Evolutionary conservation across 1,139 yeast species (phyloP).

Genomic region (Nakaseomyces uthaithaninus): DNA sequence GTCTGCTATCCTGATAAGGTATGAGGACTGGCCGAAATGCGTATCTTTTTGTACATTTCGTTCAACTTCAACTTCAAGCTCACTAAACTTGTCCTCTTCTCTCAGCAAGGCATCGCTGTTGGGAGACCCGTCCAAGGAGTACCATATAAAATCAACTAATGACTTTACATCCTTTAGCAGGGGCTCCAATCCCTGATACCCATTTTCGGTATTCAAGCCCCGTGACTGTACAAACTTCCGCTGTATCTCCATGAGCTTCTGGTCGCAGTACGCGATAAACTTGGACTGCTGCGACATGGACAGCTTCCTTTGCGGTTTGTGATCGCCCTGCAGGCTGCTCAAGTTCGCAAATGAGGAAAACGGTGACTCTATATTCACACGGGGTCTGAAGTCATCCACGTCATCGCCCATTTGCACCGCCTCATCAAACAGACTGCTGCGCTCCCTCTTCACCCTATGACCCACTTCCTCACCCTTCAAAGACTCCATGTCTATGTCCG

Average conservation of each 20-base stretch:
- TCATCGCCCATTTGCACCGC: conserved; percentile 17
- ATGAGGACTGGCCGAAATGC: conserved; percentile 52
- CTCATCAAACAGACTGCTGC: not conserved
- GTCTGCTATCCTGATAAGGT: conserved; percentile 53
- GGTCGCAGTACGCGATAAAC: conserved; percentile 54
- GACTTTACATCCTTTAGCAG: conserved; percentile 41
- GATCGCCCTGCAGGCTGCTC: conserved; percentile 10
- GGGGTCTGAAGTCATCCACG: conserved; percentile 28
- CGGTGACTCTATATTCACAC: conserved; percentile 27
- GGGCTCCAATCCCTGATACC: conserved; percentile 35
- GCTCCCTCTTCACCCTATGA: conserved; percentile 1
- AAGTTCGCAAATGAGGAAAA: conserved; percentile 23
- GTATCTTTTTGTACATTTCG: conserved; percentile 15
- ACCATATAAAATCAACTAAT: conserved; percentile 51
- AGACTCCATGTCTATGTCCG: conserved; percentile 25
- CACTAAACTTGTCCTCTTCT: conserved; percentile 10
- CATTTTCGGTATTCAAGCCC: conserved; percentile 37
- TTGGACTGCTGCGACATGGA: conserved; percentile 50
- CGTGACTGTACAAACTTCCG: conserved; percentile 54
- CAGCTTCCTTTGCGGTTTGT: conserved; percentile 20
- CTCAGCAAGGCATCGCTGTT: conserved; percentile 30
- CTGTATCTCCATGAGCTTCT: conserved; percentile 48
- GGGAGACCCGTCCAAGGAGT: conserved; percentile 38
- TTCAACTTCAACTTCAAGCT: conserved; percentile 12
- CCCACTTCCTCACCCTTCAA: not conserved